These are phyloP conservation scores for Linum lewisii DNA, from an alignment of 345 rosid species.

Conservation along the genomic window DNA sequence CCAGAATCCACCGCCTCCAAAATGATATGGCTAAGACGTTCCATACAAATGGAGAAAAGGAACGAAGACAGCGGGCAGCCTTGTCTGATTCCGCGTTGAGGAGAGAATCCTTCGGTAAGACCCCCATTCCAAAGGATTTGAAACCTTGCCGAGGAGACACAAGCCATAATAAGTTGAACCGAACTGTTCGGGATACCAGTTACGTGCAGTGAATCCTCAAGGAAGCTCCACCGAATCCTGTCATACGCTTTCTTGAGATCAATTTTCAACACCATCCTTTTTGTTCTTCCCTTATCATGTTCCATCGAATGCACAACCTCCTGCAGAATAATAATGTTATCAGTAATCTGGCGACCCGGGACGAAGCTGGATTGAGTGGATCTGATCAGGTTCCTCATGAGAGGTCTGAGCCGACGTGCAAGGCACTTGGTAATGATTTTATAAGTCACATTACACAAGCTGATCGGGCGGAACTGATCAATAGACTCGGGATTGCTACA, in stretches of 20 bases:
- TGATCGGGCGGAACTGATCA: too few relatives aligned
- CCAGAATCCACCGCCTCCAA: not conserved
- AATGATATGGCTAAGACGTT: not conserved
- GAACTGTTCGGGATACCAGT: not conserved
- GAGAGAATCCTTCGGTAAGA: not conserved
- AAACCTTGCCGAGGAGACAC: not conserved
- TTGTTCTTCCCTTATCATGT: too few relatives aligned
- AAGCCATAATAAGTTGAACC: not conserved
- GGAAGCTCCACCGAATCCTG: not conserved
- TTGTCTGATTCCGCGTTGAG: not conserved
- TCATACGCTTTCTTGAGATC: not conserved
- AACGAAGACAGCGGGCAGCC: not conserved
- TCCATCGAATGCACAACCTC: too few relatives aligned
- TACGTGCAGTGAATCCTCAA: not conserved
- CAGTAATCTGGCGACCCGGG: too few relatives aligned
- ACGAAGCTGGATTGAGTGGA: too few relatives aligned
- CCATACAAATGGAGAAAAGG: not conserved
- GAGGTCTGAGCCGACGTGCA: too few relatives aligned
- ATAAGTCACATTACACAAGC: too few relatives aligned
- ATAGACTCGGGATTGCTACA: too few relatives aligned
- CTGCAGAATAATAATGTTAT: too few relatives aligned
- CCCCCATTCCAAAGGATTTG: not conserved
- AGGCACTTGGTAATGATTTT: too few relatives aligned
- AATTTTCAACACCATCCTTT: not conserved
- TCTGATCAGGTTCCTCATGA: too few relatives aligned